Evolutionary conservation across 441 rosid species (phyloP).

Genomic region (Croton laevigatus): DNA sequence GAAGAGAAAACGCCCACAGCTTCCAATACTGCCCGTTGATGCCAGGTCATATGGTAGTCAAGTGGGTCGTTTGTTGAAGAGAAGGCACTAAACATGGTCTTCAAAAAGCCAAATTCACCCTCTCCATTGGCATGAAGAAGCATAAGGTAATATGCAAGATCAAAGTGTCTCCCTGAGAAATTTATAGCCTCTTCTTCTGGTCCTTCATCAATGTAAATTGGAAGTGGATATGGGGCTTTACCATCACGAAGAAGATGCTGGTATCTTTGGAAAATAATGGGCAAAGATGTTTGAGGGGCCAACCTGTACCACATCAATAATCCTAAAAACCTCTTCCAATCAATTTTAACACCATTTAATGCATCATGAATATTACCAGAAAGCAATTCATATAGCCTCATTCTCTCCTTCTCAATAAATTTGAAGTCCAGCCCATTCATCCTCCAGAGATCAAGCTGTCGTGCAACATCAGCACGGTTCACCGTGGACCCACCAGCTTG

Average conservation of each 20-base stretch:
- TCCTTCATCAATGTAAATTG: slow-evolving; percentile 89
- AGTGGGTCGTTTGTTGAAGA: slow-evolving; percentile 95
- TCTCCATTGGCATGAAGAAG: slow-evolving; percentile 83
- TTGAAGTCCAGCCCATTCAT: slow-evolving; percentile 81
- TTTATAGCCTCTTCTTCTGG: slow-evolving; percentile 44
- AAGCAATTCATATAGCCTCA: slow-evolving; percentile 86
- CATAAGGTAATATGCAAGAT: slow-evolving; percentile 93
- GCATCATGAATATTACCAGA: slow-evolving; percentile 82
- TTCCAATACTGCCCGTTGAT: slow-evolving; percentile 77
- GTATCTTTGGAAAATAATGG: slow-evolving; percentile 63
- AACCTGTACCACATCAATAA: slow-evolving; percentile 91
- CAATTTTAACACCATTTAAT: slow-evolving; percentile 54
- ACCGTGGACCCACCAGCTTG: slow-evolving; percentile 92
- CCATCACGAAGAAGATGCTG: slow-evolving; percentile 60
- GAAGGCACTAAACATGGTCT: slow-evolving; percentile 87
- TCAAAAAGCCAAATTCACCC: slow-evolving; percentile 49
- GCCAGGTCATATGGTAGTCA: slow-evolving; percentile 99
- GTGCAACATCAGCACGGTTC: slow-evolving; percentile 65
- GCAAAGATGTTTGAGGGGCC: slow-evolving; percentile 68
- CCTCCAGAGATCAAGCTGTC: slow-evolving; percentile 88
- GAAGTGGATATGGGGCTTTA: slow-evolving; percentile 82
- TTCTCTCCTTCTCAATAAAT: slow-evolving; percentile 80
- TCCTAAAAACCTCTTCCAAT: slow-evolving; percentile 98
- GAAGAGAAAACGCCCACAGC: slow-evolving; percentile 80
- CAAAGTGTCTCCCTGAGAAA: slow-evolving; percentile 51